These are phyloP conservation scores for Trichoderma erinaceum DNA, from an alignment of 495 filamentous ascomycete genomes.

Conservation along the genomic window DNA sequence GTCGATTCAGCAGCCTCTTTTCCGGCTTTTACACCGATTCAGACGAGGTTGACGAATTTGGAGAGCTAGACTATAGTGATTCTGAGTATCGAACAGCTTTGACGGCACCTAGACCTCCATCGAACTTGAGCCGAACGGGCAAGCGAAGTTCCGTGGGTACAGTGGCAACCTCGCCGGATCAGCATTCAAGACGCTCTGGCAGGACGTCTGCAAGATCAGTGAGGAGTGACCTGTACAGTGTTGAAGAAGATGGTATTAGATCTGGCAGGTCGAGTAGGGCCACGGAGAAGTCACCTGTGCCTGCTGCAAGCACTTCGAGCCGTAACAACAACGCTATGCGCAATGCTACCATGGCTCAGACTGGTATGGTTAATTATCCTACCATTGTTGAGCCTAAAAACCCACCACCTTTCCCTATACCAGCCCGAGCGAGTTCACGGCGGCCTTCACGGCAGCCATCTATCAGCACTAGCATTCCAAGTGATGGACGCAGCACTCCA, in stretches of 20 bases:
- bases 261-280: slow-evolving; percentile 24
- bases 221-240: slow-evolving; percentile 5
- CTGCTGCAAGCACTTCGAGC: slow-evolving; percentile 24
- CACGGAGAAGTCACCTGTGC: slow-evolving; percentile 24
- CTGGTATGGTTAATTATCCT: slow-evolving; percentile 65
- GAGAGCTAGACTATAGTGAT: slow-evolving; percentile 57
- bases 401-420: slow-evolving; percentile 79
- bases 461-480: slow-evolving; percentile 55
- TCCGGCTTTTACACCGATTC: slow-evolving; percentile 64
- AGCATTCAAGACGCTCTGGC: slow-evolving; percentile 19
- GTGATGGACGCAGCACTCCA: slow-evolving; percentile 75
- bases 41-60: slow-evolving; percentile 54
- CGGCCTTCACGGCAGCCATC: slow-evolving; percentile 73
- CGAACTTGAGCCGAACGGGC: slow-evolving; percentile 25
- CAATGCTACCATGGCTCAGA: slow-evolving; percentile 67
- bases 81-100: slow-evolving; percentile 58
- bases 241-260: not conserved
- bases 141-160: slow-evolving; percentile 33
- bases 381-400: slow-evolving; percentile 62
- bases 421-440: slow-evolving; percentile 79
- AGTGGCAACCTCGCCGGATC: slow-evolving; percentile 29
- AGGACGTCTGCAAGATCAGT: slow-evolving; percentile 17
- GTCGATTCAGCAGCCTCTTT: slow-evolving; percentile 76
- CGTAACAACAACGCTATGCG: slow-evolving; percentile 42
- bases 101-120: slow-evolving; percentile 51